Base-by-base conservation (phyloP, 192 early-diverging fungal species). In the Chytriomyces confervae region DNA sequence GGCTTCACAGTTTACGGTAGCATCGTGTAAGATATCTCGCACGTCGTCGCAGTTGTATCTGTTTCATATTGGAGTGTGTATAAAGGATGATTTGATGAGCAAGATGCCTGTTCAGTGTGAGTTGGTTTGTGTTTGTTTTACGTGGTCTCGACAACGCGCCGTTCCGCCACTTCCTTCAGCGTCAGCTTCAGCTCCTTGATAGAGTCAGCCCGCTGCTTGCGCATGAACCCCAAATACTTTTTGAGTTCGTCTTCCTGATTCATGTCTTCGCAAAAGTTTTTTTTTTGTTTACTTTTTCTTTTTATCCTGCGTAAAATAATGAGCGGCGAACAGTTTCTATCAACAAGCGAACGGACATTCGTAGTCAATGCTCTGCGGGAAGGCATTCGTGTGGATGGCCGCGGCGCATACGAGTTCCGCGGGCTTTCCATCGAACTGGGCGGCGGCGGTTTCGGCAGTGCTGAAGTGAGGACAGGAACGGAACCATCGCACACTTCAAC, bases 321-420 rank as follows among this genome's bases (percentile, higher is more conserved):
- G 69, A 70, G 7, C 3, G 13, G 16, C 16, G 69, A 36, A 23
- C n/a, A 20, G 9, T 49, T 49, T 11, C 84, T 89, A 60, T 93
- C 93, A 51, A 92, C 78, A 46, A 94, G 94, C 66, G 94, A 98
- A 77, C 85, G 86, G 46, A 85, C 84, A 36, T 98, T 96, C 81
- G 79, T 96, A 11, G 71, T 94, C 5, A 66, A 88, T 16, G 91
- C 95, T 46, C 86, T 96, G 36, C 69, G 69, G 48, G 84, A 93
- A 50, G 91, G 93, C 6, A 75, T 90, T 18, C 87, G 96, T 27
- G 84, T 93, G 6, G 96, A 98, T 73, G 91, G 92, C 7, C 91
- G 96, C 66, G 87, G 89, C 7, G 84, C 89, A 66, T 89, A 92
- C 65, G 95, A 94, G 76, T 87, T 94, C 73, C 88, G 95, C 57